Evolutionary conservation across 2,329 filamentous ascomycete genomes (phyloP), one percentile per base, ranked within the genome.

Genomic region (Fusarium sulawesiense): DNA sequence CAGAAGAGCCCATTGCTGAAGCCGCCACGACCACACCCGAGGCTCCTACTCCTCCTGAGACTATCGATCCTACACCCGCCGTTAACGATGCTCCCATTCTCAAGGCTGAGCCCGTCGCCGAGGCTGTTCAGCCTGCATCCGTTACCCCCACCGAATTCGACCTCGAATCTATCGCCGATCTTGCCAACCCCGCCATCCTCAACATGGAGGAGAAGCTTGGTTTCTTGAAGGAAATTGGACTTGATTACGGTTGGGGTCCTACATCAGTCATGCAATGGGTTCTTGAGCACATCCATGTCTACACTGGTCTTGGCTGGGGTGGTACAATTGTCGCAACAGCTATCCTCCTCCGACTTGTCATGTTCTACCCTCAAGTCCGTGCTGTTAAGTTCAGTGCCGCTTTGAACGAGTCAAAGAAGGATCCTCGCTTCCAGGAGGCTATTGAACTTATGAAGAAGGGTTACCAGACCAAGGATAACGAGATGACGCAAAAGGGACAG

Each of bases 201-300:
- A 81, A 86, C 66, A 87, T 93, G 68, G 89, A 92, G 37, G 92
- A 95, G 76, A 85, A 89, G 53, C 88, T 97, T 62, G 96, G 96
- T 67, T 98, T 94, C 76, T 84, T 99, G 62, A 88, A 92, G 73
- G 86, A 89, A 9, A 84, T 98, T 13, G 96, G 96, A 6, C 83
- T 99, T 23, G 93, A 98, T 75, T 98, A 91, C 76, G 94, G 95
- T 77, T 94, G 84, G 83, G 95, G 95, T 18, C 88, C 92, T 7
- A 93, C 94, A 0, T 82, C 90, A 6, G 71, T 88, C 18, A 89
- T 96, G 79, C 86, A 98, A 81, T 94, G 87, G 85, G 23, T 88
- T 4, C 82, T 98, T 13, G 96, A 99, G 83, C 89, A 95, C 77
- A 78, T 97, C 42, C 93, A 99, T 80, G 84, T 98, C 66, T 91